phyloP scores from a whole-genome alignment of 1,284 basidiomycete genomes.

The Tilletia caries region DNA sequence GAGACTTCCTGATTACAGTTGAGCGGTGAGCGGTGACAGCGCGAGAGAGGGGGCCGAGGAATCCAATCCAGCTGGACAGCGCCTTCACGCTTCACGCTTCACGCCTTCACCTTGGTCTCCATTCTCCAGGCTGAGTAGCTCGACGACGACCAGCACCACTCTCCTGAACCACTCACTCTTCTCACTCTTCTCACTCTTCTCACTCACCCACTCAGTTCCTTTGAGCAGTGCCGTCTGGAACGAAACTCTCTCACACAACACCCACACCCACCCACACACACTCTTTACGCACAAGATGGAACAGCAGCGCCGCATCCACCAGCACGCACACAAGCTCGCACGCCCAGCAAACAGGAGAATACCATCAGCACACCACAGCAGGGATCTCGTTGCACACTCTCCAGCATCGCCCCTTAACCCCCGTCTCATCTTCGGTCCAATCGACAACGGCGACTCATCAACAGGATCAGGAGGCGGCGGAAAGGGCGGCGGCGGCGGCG shows the following conservation, averaged over 20 bases:
- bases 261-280: not conserved
- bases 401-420: not conserved
- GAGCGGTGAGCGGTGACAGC: too few relatives aligned
- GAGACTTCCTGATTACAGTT: too few relatives aligned
- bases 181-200: not conserved
- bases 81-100: too few relatives aligned
- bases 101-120: too few relatives aligned
- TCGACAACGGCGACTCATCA: not conserved
- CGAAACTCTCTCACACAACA: not conserved
- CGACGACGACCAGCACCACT: not conserved
- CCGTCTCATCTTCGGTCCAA: not conserved
- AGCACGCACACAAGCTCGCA: constrained; percentile 9
- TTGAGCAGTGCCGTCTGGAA: constrained; percentile 9
- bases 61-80: too few relatives aligned
- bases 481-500: not conserved
- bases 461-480: not conserved
- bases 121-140: too few relatives aligned
- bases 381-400: not conserved
- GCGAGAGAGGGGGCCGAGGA: too few relatives aligned
- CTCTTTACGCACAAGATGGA: not conserved
- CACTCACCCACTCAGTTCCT: not conserved
- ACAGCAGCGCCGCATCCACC: constrained; percentile 4
- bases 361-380: not conserved
- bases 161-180: not conserved
- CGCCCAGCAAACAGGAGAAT: not conserved